Evolutionary conservation across 805 yeast species (phyloP).

Genomic region (Ogataea parapolymorpha): DNA sequence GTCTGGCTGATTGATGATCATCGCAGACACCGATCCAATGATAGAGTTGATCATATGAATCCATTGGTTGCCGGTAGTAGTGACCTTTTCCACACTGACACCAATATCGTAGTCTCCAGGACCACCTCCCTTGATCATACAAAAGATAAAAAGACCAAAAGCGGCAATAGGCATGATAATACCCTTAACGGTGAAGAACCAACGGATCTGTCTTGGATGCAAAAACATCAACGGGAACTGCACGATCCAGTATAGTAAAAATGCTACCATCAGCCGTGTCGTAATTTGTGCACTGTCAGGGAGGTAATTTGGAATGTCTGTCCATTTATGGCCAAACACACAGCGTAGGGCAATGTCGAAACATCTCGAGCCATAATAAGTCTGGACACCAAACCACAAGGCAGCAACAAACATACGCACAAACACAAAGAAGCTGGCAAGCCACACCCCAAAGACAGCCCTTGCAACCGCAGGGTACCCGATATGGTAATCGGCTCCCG

Average conservation of each 20-base stretch:
- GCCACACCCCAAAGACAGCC: constrained; percentile 36
- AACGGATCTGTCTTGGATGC: constrained; percentile 19
- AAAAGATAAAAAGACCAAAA: constrained; percentile 20
- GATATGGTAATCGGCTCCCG: constrained; percentile 30
- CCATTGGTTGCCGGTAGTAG: constrained; percentile 18
- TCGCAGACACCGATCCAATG: constrained; percentile 25
- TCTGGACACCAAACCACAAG: constrained; percentile 39
- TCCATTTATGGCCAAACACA: constrained; percentile 23
- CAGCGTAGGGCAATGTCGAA: constrained; percentile 30
- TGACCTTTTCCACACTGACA: not conserved
- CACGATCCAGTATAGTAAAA: constrained; percentile 21
- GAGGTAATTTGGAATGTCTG: constrained; percentile 15
- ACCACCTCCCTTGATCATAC: constrained; percentile 21
- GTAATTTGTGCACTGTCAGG: constrained; percentile 19
- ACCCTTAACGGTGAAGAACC: constrained; percentile 20
- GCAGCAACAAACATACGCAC: constrained; percentile 36
- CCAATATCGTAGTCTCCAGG: constrained; percentile 19
- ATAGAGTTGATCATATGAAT: constrained; percentile 22
- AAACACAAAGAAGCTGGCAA: constrained; percentile 34
- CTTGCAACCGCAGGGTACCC: constrained; percentile 39
- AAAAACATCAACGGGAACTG: constrained; percentile 21
- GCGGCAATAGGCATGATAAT: constrained; percentile 21
- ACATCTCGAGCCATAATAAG: constrained; percentile 37
- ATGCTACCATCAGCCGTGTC: constrained; percentile 18
- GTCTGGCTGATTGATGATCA: constrained; percentile 31